Percentiles rank a stretch among this genome's conserved stretches.
These are phyloP conservation scores for Phytophthora tentaculata DNA, from an alignment of 352 stramenopile species.

Conservation along the genomic window DNA sequence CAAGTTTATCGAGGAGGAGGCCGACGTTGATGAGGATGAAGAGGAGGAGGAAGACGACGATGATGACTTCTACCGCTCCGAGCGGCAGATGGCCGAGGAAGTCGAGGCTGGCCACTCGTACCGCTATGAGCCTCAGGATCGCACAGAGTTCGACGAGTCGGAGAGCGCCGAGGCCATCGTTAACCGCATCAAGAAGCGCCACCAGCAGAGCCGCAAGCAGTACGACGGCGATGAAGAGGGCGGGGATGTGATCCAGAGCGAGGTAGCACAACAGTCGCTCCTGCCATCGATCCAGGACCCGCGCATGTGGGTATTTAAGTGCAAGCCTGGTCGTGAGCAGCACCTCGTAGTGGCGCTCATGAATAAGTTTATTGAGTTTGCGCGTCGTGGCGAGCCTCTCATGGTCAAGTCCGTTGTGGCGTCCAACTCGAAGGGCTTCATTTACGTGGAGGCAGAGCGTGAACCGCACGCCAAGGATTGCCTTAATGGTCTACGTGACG, in stretches of 20 bases:
- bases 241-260: conserved; percentile 82
- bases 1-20: conserved; percentile 91
- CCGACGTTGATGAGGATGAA: conserved; percentile 88
- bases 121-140: conserved; percentile 80
- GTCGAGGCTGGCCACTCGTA: conserved; percentile 67
- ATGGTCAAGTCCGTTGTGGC: conserved; percentile 88
- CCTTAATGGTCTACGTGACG: conserved; percentile 83
- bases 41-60: conserved; percentile 89
- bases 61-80: conserved; percentile 77
- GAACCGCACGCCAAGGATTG: conserved; percentile 88
- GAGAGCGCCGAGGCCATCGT: conserved; percentile 87
- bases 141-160: conserved; percentile 77
- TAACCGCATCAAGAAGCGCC: conserved; percentile 89
- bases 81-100: conserved; percentile 83
- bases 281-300: conserved; percentile 90
- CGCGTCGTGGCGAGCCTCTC: conserved; percentile 80
- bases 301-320: conserved; percentile 92
- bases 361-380: conserved; percentile 92
- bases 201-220: conserved; percentile 85
- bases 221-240: conserved; percentile 88
- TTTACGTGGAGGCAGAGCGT: conserved; percentile 89
- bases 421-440: conserved; percentile 90
- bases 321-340: conserved; percentile 88
- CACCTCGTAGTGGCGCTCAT: conserved; percentile 88
- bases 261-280: conserved; percentile 88